Percentiles rank a stretch among this genome's conserved stretches.
These are phyloP conservation scores for Colletotrichum aenigma DNA, from an alignment of 2,329 filamentous ascomycete species.

Conservation along the genomic window DNA sequence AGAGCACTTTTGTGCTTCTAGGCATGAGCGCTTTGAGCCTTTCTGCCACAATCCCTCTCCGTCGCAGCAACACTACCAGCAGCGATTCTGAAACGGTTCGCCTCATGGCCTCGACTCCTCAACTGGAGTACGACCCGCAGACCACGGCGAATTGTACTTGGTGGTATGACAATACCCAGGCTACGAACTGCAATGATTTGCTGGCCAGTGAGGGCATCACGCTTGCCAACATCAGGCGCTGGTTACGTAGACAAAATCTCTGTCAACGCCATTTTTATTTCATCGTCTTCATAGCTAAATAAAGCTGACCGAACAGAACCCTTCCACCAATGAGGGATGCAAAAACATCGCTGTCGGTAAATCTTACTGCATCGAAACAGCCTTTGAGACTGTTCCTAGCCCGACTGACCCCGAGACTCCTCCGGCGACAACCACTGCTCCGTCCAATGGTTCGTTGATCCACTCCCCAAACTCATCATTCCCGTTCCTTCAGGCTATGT, in stretches of 20 bases:
- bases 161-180: neutral
- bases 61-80: neutral
- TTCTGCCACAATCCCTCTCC: neutral
- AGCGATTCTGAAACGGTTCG: neutral
- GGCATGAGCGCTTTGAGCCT: neutral
- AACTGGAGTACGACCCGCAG: neutral
- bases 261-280: rapidly evolving
- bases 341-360: neutral
- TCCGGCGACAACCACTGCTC: neutral
- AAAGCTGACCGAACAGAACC: neutral
- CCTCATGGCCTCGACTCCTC: neutral
- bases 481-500: neutral
- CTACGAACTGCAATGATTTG: neutral
- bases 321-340: neutral
- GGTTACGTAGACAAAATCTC: neutral
- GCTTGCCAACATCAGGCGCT: neutral
- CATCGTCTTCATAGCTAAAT: neutral
- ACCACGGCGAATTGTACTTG: neutral
- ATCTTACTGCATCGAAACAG: neutral
- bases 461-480: rapidly evolving
- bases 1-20: neutral
- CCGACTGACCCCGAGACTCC: neutral
- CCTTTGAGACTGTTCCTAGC: neutral
- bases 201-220: neutral
- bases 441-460: neutral